phyloP scores from a whole-genome alignment of 495 filamentous ascomycete genomes.

The Aspergillus haitiensis region DNA sequence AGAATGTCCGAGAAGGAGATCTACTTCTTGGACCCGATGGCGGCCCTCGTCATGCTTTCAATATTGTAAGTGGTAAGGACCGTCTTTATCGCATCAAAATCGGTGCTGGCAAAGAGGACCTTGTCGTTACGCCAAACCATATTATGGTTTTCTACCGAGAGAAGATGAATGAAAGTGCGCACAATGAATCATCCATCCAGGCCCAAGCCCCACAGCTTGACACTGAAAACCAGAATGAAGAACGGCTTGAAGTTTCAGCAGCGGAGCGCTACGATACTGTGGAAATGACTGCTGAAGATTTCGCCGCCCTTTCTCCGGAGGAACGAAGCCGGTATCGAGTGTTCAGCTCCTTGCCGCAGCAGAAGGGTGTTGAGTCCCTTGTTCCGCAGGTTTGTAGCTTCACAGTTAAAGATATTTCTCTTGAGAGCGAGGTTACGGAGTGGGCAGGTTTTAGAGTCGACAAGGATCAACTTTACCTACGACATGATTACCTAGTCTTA shows the following conservation, averaged over 20 bases:
- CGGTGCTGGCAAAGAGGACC: constrained; percentile 39
- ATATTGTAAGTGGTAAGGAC: constrained; percentile 47
- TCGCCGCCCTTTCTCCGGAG: constrained; percentile 34
- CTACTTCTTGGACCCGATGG: constrained; percentile 50
- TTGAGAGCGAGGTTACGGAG: constrained; percentile 37
- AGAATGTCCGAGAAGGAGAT: constrained; percentile 51
- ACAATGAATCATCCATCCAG: too few species aligned
- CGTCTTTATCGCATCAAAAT: constrained; percentile 46
- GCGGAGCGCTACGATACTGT: constrained; percentile 35
- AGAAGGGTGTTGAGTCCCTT: not conserved
- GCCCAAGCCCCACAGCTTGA: too few species aligned
- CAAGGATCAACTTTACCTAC: constrained; percentile 51
- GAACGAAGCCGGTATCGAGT: constrained; percentile 32
- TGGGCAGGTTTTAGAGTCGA: constrained; percentile 51
- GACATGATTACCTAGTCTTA: constrained; percentile 48
- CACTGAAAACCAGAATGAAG: constrained; percentile 1
- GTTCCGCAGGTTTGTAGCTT: constrained; percentile 33
- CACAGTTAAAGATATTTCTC: constrained; percentile 38
- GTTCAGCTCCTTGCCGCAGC: constrained; percentile 26
- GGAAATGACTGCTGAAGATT: constrained; percentile 45
- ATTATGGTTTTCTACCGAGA: constrained; percentile 46
- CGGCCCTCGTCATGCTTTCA: constrained; percentile 47
- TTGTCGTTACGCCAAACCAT: constrained; percentile 50
- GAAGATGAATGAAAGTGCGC: too few species aligned
- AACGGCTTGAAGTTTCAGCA: constrained; percentile 13